These are phyloP conservation scores for Gliomastix tumulicola DNA, from an alignment of 2,329 filamentous ascomycete genomes.

Conservation along the genomic window DNA sequence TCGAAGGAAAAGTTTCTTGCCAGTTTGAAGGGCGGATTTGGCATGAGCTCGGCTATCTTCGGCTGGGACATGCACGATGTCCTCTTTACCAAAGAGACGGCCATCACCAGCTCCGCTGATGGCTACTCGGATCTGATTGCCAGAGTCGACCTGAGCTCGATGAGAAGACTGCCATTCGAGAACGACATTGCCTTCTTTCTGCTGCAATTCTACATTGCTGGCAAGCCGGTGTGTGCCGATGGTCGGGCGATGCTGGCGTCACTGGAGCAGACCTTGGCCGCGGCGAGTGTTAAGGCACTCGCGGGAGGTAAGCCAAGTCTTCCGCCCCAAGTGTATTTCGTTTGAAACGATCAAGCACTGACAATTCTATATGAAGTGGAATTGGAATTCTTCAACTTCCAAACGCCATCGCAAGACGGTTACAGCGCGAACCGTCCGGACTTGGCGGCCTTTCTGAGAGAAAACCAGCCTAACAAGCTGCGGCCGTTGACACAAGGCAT, in stretches of 20 bases:
- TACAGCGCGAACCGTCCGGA: slow-evolving; percentile 42
- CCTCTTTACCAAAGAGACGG: slow-evolving; percentile 69
- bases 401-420: slow-evolving; percentile 17
- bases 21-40: slow-evolving; percentile 66
- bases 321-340: too few relatives aligned
- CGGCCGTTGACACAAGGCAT: slow-evolving; percentile 71
- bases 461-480: slow-evolving; percentile 57
- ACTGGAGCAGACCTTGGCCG: slow-evolving; percentile 51
- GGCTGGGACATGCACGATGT: slow-evolving; percentile 86
- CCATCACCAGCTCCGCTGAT: slow-evolving; percentile 74
- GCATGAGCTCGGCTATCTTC: slow-evolving; percentile 79
- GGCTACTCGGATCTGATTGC: slow-evolving; percentile 73
- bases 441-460: slow-evolving; percentile 57
- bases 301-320: slow-evolving; percentile 69
- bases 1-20: slow-evolving; percentile 79
- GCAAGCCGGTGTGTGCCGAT: slow-evolving; percentile 63
- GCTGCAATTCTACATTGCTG: slow-evolving; percentile 66
- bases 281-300: slow-evolving; percentile 61
- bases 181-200: slow-evolving; percentile 70
- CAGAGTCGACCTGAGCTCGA: slow-evolving; percentile 62
- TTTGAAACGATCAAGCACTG: background rate
- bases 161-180: slow-evolving; percentile 74
- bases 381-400: slow-evolving; percentile 59
- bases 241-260: slow-evolving; percentile 61
- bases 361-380: slow-evolving; percentile 47